These are phyloP conservation scores for Nicotiana obtusifolia DNA, from an alignment of 257 asterid species.

Conservation along the genomic window DNA sequence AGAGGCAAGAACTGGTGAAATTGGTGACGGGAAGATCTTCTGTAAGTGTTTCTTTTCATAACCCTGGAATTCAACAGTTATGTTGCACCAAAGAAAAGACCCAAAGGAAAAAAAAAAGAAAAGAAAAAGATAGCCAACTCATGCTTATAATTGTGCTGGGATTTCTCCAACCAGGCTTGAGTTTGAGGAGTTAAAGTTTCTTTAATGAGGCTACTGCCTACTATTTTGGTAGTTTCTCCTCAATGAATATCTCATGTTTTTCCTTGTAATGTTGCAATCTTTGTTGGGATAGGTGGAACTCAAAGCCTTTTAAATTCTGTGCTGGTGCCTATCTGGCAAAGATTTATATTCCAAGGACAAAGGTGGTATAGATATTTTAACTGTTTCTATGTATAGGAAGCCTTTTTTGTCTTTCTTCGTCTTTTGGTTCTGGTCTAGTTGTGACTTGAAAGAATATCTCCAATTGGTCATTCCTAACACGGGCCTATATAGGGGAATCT, in stretches of 20 bases:
- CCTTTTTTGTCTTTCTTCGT: no score
- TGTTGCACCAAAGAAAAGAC: background rate
- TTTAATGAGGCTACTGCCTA: no score
- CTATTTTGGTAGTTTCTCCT: background rate
- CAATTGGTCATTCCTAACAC: no score
- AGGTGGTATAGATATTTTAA: no score
- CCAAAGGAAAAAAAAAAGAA: no score
- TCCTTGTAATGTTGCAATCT: background rate
- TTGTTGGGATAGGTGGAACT: background rate
- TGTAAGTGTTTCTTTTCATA: constrained; percentile 34
- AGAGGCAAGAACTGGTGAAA: constrained; percentile 94
- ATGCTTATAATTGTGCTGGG: background rate
- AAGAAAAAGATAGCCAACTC: no score
- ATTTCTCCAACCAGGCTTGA: background rate
- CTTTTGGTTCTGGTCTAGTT: no score
- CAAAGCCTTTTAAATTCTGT: background rate
- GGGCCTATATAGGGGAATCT: no score
- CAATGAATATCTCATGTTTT: background rate
- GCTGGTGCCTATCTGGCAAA: background rate
- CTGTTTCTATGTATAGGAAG: no score
- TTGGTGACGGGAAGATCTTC: constrained; percentile 95
- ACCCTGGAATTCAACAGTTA: background rate
- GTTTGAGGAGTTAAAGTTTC: no score
- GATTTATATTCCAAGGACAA: no score
- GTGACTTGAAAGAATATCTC: no score